Evolutionary conservation across 1,284 basidiomycete species (phyloP), one percentile per base, ranked within the genome.

Genomic region (Trametes sp.): DNA sequence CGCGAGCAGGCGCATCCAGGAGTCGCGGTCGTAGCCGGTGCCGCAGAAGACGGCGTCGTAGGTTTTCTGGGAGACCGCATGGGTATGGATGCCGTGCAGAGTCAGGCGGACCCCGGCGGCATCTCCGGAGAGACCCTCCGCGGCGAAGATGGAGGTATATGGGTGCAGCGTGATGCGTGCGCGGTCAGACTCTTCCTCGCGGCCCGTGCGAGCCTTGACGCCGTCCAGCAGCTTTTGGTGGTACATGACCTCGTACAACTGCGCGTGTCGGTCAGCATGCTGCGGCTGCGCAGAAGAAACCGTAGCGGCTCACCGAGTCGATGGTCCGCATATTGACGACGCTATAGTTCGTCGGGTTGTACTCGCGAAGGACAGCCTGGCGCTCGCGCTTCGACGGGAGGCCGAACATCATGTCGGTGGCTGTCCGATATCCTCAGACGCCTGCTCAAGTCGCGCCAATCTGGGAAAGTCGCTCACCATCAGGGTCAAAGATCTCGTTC

Each of bases 401-500:
- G 31, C 74, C 73, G 70, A 78, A 84, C 75, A 79, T 71, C 45
- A 73, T 66, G 65, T 80, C 76, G 29, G 80, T 80, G 19, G 77
- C 83, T 84, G 61, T 23, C 19, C 13, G 38, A n/a, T 56, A 23
- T 36, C 49, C 10, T 53, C 14, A 53, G 51, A 24, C 19, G 54
- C 54, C 35, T n/a, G 21, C 60, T 3, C 41, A 46, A 8, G 4
- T 42, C 42, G 57, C 42, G 55, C 54, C 6, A 44, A 16, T 28
- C 36, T 53, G 57, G 42, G 57, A 59, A 45, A 60, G 35, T 45
- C 59, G 76, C 78, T 68, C 71, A 82, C 83, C 73, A 24, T 74
- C 76, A 31, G 86, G 85, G 70, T 86, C 83, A 64, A 87, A 87
- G 9, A 87, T 82, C 67, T 86, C 84, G 65, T 87, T 87, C 16